phyloP scores from a whole-genome alignment of 2,329 filamentous ascomycete species.

The Erysiphe pulchra region DNA sequence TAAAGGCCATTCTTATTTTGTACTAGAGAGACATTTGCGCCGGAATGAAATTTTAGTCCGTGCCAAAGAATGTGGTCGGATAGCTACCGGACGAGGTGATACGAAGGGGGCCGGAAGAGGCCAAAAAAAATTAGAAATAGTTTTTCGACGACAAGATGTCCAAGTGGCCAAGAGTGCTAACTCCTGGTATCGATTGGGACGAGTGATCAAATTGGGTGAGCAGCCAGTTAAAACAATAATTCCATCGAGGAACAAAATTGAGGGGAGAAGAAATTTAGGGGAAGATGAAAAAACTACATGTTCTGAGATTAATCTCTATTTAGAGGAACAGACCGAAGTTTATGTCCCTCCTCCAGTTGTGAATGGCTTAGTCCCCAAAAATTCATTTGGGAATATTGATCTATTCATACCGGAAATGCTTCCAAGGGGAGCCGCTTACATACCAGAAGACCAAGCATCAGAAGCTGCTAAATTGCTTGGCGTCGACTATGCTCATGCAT shows the following conservation, averaged over 20 bases:
- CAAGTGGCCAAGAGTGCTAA: constrained; percentile 53
- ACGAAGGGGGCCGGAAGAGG: constrained; percentile 3
- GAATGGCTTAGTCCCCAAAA: constrained; percentile 57
- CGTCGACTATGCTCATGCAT: constrained; percentile 69
- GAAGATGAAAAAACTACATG: constrained; percentile 23
- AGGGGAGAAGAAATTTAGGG: constrained; percentile 11
- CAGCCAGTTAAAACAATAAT: constrained; percentile 56
- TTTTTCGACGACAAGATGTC: constrained; percentile 66
- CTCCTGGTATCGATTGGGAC: constrained; percentile 74
- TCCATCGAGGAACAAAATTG: constrained; percentile 17
- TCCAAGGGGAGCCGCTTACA: constrained; percentile 52
- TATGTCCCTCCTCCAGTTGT: constrained; percentile 58
- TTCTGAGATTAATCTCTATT: constrained; percentile 24
- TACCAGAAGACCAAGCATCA: constrained; percentile 35
- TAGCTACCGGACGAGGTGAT: constrained; percentile 36
- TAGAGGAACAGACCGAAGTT: constrained; percentile 36
- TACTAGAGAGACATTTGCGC: constrained; percentile 61
- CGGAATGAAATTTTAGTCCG: constrained; percentile 58
- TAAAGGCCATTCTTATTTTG: constrained; percentile 62
- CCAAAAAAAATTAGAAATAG: constrained; percentile 33
- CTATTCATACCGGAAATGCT: constrained; percentile 85
- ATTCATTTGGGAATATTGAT: constrained; percentile 83
- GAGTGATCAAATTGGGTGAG: constrained; percentile 52
- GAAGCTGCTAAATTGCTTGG: constrained; percentile 50
- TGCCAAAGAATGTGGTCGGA: constrained; percentile 46